phyloP scores from a whole-genome alignment of 1,139 yeast genomes.

The Yamadazyma buinensis region DNA sequence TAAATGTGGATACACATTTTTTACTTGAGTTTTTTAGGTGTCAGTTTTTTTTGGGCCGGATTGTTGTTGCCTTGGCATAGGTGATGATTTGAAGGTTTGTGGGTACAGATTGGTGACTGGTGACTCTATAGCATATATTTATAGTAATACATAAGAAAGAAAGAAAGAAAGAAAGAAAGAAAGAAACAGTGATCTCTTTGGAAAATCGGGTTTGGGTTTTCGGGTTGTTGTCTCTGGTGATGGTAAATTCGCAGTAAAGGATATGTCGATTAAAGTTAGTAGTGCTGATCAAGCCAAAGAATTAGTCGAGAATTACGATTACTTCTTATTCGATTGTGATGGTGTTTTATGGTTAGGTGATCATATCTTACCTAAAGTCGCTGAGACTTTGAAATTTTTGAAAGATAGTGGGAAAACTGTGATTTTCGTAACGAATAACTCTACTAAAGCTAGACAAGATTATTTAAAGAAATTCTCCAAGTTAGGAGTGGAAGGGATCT shows the following conservation, averaged over 20 bases:
- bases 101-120: no score
- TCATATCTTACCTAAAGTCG: slow-evolving; percentile 38
- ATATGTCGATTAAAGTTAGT: slow-evolving; percentile 18
- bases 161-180: no score
- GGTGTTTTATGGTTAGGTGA: slow-evolving; percentile 50
- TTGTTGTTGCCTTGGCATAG: no score
- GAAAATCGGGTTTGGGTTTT: no score
- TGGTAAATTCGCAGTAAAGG: neutral
- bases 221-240: no score
- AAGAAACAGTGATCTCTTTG: no score
- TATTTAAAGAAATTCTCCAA: slow-evolving; percentile 73
- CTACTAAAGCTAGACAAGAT: slow-evolving; percentile 79
- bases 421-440: slow-evolving; percentile 90
- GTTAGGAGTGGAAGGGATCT: slow-evolving; percentile 63
- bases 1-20: no score
- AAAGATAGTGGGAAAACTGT: slow-evolving; percentile 50
- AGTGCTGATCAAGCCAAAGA: slow-evolving; percentile 15
- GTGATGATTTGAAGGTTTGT: no score
- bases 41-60: no score
- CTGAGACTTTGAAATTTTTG: slow-evolving; percentile 36
- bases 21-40: no score
- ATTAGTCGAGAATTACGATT: slow-evolving; percentile 33
- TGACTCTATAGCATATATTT: no score
- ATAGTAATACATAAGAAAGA: no score
- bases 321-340: slow-evolving; percentile 45